Evolutionary conservation across 768 basidiomycete species (phyloP).

Genomic region (Candolleomyces efflorescens): DNA sequence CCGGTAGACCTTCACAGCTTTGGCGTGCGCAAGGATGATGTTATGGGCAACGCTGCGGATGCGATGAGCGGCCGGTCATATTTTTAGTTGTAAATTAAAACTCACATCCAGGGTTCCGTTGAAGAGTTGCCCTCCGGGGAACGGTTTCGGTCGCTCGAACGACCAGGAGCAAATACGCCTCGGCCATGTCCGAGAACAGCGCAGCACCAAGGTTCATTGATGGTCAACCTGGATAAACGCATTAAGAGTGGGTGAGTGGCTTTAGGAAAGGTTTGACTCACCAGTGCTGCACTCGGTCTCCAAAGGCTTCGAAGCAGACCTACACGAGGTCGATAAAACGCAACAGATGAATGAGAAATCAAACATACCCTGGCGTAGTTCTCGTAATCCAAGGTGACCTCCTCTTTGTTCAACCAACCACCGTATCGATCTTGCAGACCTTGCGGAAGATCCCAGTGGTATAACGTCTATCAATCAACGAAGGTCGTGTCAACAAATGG

Average conservation of each 20-base stretch:
- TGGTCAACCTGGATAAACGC: constrained; percentile 49
- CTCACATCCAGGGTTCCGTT: constrained; percentile 69
- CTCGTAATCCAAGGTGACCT: constrained; percentile 62
- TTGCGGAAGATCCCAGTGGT: constrained; percentile 80
- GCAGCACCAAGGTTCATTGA: constrained; percentile 76
- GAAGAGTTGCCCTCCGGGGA: constrained; percentile 60
- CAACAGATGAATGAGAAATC: neutral
- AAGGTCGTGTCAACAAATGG: neutral
- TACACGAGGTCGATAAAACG: constrained; percentile 15
- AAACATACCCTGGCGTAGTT: constrained; percentile 50
- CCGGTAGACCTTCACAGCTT: constrained; percentile 63
- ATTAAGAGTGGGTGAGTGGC: neutral
- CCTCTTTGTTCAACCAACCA: constrained; percentile 71
- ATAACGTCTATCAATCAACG: constrained; percentile 48
- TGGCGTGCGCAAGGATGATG: constrained; percentile 66
- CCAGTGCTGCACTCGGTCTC: constrained; percentile 76
- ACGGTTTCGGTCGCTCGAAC: constrained; percentile 58
- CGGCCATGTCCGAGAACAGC: constrained; percentile 67
- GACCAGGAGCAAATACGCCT: constrained; percentile 68
- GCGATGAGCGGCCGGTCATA: constrained; percentile 13
- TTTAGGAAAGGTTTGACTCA: constrained; percentile 16
- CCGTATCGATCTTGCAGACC: constrained; percentile 69
- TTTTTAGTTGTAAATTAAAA: constrained; percentile 11
- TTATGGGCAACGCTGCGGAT: constrained; percentile 56
- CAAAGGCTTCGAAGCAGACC: constrained; percentile 73